These are phyloP conservation scores for Candida hungchunana DNA, from an alignment of 805 yeast species.

Conservation along the genomic window DNA sequence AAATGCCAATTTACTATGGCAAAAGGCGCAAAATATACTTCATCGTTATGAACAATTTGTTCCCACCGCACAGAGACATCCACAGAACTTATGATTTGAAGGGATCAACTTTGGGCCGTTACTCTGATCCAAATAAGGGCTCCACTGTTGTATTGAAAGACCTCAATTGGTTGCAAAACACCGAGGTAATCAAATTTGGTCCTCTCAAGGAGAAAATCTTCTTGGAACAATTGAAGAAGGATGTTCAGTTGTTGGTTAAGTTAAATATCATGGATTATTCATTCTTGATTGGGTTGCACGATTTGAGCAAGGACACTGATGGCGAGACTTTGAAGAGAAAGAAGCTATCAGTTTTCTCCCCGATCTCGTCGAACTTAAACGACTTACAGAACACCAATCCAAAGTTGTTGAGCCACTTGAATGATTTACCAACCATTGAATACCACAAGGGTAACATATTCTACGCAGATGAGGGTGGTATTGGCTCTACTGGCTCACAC, in stretches of 20 bases:
- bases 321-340: slow-evolving; percentile 27
- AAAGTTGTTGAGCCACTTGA: slow-evolving; percentile 35
- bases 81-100: slow-evolving; percentile 86
- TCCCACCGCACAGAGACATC: slow-evolving; percentile 88
- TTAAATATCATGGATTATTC: slow-evolving; percentile 96
- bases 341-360: slow-evolving; percentile 34
- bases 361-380: slow-evolving; percentile 23
- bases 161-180: slow-evolving; percentile 75
- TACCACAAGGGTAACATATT: slow-evolving; percentile 51
- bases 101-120: slow-evolving; percentile 86
- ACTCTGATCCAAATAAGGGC: slow-evolving; percentile 37
- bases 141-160: slow-evolving; percentile 69
- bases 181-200: slow-evolving; percentile 68
- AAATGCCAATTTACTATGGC: slow-evolving; percentile 60
- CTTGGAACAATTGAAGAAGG: slow-evolving; percentile 66
- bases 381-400: slow-evolving; percentile 43
- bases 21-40: slow-evolving; percentile 77
- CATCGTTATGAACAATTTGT: slow-evolving; percentile 92
- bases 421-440: slow-evolving; percentile 41
- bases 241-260: slow-evolving; percentile 65
- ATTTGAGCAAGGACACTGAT: slow-evolving; percentile 55
- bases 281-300: slow-evolving; percentile 82
- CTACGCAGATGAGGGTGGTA: slow-evolving; percentile 82
- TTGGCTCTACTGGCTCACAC: slow-evolving; percentile 57
- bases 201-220: slow-evolving; percentile 60